These are phyloP conservation scores for Neurospora sp. DNA, from an alignment of 2,329 filamentous ascomycete genomes.

Conservation along the genomic window DNA sequence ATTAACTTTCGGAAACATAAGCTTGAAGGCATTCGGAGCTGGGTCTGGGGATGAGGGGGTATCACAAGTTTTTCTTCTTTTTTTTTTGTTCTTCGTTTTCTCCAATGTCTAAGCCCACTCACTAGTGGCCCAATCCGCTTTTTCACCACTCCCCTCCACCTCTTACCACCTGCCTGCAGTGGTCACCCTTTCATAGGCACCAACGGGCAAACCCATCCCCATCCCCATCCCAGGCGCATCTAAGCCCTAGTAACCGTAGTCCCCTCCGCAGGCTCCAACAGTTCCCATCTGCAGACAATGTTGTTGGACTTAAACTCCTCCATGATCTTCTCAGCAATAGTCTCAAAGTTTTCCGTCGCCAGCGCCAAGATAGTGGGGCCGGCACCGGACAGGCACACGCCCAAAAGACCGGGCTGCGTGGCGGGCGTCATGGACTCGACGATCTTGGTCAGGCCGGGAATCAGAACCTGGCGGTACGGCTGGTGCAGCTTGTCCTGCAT, in stretches of 20 bases:
- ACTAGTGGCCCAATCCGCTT: not conserved
- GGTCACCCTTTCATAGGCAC: not conserved
- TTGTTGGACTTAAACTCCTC: constrained; percentile 59
- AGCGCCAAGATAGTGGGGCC: constrained; percentile 91
- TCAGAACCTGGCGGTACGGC: constrained; percentile 83
- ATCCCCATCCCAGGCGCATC: not conserved
- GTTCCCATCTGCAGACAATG: constrained; percentile 75
- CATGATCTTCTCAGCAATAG: constrained; percentile 74
- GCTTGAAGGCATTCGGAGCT: not conserved
- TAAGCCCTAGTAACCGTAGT: constrained; percentile 32
- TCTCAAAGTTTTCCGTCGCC: constrained; percentile 79
- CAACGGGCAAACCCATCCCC: constrained; percentile 1
- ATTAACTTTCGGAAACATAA: not conserved
- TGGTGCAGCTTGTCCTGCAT: constrained; percentile 99
- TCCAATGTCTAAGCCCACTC: not conserved
- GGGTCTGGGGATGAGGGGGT: not conserved
- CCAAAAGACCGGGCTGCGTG: constrained; percentile 77
- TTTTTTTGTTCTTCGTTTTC: not conserved
- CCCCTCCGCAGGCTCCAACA: constrained; percentile 80
- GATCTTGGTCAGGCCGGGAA: constrained; percentile 85
- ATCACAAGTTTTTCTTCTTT: not conserved
- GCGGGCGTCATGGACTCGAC: constrained; percentile 82
- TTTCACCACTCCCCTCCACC: constrained; percentile 10
- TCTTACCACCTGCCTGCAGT: not conserved
- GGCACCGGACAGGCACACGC: constrained; percentile 89